Evolutionary conservation across 2,329 filamentous ascomycete species (phyloP).

Genomic region (Pestalotiopsis sp.): DNA sequence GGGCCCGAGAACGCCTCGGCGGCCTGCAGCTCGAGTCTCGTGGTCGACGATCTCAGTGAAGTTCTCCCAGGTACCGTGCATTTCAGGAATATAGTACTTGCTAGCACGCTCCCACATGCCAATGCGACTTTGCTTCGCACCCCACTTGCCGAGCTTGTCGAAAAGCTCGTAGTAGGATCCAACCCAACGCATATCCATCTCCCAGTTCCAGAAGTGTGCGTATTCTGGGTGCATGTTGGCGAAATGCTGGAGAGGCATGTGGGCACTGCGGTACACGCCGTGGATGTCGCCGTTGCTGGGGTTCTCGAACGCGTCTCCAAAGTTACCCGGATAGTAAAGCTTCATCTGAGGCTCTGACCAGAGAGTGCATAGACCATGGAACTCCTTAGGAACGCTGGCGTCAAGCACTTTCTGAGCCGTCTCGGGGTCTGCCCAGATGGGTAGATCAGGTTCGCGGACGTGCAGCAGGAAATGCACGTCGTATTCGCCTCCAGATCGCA

Average conservation of each 20-base stretch:
- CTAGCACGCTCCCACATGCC: constrained; percentile 78
- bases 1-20: constrained; percentile 71
- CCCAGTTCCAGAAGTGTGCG: constrained; percentile 71
- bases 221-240: constrained; percentile 66
- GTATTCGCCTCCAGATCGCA: constrained; percentile 82
- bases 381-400: constrained; percentile 69
- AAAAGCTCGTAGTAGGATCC: constrained; percentile 76
- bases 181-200: constrained; percentile 68
- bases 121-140: constrained; percentile 66
- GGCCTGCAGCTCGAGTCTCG: constrained; percentile 56
- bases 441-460: constrained; percentile 76
- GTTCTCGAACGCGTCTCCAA: constrained; percentile 69
- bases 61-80: constrained; percentile 73
- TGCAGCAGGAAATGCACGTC: constrained; percentile 82
- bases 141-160: constrained; percentile 67
- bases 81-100: constrained; percentile 74
- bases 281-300: constrained; percentile 62
- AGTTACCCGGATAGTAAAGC: constrained; percentile 71
- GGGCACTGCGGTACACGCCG: constrained; percentile 69
- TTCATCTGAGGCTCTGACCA: constrained; percentile 88
- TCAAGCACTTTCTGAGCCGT: constrained; percentile 73
- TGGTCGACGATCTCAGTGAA: constrained; percentile 67
- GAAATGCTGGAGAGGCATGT: constrained; percentile 67
- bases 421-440: constrained; percentile 79
- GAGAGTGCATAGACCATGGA: constrained; percentile 77